A percentile compares a stretch with the other conserved stretches of the same genome.
Conservation (phyloP, 768 basidiomycete species). For the Paxillus ammoniavirescens region DNA sequence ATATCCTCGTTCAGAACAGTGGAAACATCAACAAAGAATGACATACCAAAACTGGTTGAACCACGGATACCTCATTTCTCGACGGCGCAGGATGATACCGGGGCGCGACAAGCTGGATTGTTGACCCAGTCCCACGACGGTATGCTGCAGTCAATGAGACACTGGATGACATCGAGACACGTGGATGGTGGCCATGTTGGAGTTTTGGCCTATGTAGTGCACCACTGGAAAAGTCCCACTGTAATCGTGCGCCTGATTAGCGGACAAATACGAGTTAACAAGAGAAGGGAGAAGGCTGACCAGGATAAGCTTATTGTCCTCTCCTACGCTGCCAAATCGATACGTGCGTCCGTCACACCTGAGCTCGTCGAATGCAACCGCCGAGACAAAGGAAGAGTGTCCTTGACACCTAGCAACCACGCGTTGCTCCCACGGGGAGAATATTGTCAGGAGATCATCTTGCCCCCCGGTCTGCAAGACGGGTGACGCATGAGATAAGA, state of each 20-base stretch:
- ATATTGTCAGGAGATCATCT: constrained; percentile 93
- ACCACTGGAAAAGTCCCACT: constrained; percentile 97
- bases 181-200: constrained; percentile 67
- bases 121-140: constrained; percentile 57
- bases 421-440: constrained; percentile 92
- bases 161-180: constrained; percentile 76
- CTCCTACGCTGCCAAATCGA: constrained; percentile 93
- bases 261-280: background rate
- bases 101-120: constrained; percentile 50
- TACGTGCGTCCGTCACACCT: constrained; percentile 89
- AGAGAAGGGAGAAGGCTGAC: constrained; percentile 41
- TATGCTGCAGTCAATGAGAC: constrained; percentile 68
- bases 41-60: constrained; percentile 86
- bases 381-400: constrained; percentile 91
- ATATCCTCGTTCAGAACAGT: background rate
- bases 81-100: constrained; percentile 89
- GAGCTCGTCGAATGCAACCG: constrained; percentile 86
- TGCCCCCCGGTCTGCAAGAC: constrained; percentile 83
- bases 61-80: constrained; percentile 83
- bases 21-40: background rate
- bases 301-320: constrained; percentile 92
- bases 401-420: constrained; percentile 96
- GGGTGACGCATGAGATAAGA: constrained; percentile 2
- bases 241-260: background rate
- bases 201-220: constrained; percentile 86